Conservation (phyloP, 805 yeast species). For the Candida caryicola region DNA sequence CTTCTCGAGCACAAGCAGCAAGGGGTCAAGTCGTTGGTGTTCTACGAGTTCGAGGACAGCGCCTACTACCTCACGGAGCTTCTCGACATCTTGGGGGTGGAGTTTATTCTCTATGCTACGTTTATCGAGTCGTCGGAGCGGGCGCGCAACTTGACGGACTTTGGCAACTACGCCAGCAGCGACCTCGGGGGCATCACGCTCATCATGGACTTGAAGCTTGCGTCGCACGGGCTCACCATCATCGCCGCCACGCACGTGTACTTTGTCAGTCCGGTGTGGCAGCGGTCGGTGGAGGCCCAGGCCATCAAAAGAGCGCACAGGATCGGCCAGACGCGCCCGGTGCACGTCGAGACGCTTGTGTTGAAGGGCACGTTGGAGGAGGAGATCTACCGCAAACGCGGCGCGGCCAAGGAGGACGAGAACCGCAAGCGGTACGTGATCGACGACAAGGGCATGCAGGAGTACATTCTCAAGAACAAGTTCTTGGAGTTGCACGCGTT, state of each 20-base stretch:
- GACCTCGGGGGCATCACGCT: constrained; percentile 48
- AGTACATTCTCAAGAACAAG: constrained; percentile 49
- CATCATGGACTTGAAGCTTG: constrained; percentile 64
- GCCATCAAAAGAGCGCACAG: constrained; percentile 77
- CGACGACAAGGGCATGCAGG: constrained; percentile 59
- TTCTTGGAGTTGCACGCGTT: constrained; percentile 36
- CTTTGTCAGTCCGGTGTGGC: constrained; percentile 74
- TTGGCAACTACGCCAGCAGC: constrained; percentile 37
- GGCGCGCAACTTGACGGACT: constrained; percentile 50
- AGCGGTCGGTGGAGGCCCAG: constrained; percentile 65
- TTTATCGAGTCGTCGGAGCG: constrained; percentile 51
- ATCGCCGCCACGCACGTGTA: constrained; percentile 67
- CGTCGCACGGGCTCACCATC: constrained; percentile 69
- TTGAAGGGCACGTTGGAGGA: constrained; percentile 64
- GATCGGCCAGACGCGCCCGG: constrained; percentile 66
- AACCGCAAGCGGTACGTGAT: constrained; percentile 40
- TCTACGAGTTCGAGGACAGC: constrained; percentile 69
- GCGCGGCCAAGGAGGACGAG: constrained; percentile 9
- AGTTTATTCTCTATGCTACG: constrained; percentile 63
- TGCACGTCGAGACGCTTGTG: constrained; percentile 65
- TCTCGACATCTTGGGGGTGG: constrained; percentile 57
- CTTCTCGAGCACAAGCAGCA: constrained; percentile 49
- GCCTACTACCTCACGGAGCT: constrained; percentile 67
- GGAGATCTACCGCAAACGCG: constrained; percentile 53
- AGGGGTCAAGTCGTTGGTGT: constrained; percentile 55